These are phyloP conservation scores for Neoconidiobolus thromboides DNA, from an alignment of 371 early-diverging fungal genomes.

Conservation along the genomic window DNA sequence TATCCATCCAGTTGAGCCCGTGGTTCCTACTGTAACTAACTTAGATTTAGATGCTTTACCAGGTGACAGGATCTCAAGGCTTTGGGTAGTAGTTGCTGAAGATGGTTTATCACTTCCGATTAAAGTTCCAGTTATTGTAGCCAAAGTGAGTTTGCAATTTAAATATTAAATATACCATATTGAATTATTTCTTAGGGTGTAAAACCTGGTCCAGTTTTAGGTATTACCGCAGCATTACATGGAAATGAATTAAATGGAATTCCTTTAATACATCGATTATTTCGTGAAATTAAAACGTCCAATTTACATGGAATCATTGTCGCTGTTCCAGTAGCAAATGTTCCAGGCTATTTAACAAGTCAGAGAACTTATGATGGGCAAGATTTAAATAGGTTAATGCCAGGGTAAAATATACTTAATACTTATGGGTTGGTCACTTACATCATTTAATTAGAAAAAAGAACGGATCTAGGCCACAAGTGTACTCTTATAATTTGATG, in stretches of 20 bases:
- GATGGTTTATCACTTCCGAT: constrained; percentile 33
- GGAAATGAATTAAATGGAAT: constrained; percentile 88
- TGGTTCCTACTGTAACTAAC: constrained; percentile 20
- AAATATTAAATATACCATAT: background rate
- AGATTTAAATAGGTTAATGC: constrained; percentile 74
- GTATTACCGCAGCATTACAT: constrained; percentile 57
- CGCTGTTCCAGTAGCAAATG: constrained; percentile 73
- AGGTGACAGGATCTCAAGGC: constrained; percentile 23
- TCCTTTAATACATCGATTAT: constrained; percentile 68
- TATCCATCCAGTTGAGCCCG: constrained; percentile 9
- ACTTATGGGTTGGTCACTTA: background rate
- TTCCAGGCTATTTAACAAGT: constrained; percentile 60
- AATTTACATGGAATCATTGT: constrained; percentile 66
- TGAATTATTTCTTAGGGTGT: constrained; percentile 12
- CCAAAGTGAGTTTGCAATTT: constrained; percentile 16
- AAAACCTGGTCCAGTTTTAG: constrained; percentile 27
- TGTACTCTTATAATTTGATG: constrained; percentile 63
- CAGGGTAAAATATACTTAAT: constrained; percentile 29
- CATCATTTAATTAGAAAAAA: constrained; percentile 15
- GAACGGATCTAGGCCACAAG: constrained; percentile 57
- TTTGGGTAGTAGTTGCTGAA: constrained; percentile 39
- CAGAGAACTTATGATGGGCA: constrained; percentile 68
- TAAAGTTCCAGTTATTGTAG: constrained; percentile 38
- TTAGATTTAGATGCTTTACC: constrained; percentile 26
- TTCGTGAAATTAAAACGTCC: constrained; percentile 51